A percentile compares a stretch with the other conserved stretches of the same genome.
phyloP scores from a whole-genome alignment of 805 yeast genomes.

The Candida silvicultrix region DNA sequence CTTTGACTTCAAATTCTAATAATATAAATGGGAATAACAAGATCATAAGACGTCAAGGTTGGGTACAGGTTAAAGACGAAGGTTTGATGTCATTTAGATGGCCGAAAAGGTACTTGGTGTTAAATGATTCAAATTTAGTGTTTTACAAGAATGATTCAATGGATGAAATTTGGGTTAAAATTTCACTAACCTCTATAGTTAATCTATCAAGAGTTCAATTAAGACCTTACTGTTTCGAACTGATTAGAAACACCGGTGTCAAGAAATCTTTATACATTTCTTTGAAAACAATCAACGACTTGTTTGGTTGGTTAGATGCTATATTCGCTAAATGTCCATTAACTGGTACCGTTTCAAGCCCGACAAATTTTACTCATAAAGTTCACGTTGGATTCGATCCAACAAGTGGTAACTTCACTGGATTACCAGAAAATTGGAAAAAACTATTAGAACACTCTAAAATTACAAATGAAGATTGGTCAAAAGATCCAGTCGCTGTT shows the following conservation, averaged over 20 bases:
- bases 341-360: slow-evolving; percentile 68
- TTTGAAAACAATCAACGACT: slow-evolving; percentile 71
- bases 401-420: slow-evolving; percentile 80
- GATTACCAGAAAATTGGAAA: slow-evolving; percentile 94
- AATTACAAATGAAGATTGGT: slow-evolving; percentile 86
- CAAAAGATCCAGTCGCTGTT: slow-evolving; percentile 92
- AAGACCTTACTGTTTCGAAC: slow-evolving; percentile 78
- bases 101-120: slow-evolving; percentile 81
- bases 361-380: slow-evolving; percentile 90
- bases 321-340: slow-evolving; percentile 72
- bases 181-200: slow-evolving; percentile 53
- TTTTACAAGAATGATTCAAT: slow-evolving; percentile 62
- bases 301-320: slow-evolving; percentile 87
- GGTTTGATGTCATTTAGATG: slow-evolving; percentile 86
- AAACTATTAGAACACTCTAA: slow-evolving; percentile 77
- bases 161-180: slow-evolving; percentile 41
- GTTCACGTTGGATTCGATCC: slow-evolving; percentile 89
- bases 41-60: slow-evolving; percentile 48
- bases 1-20: slow-evolving; percentile 24
- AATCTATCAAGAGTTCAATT: slow-evolving; percentile 63
- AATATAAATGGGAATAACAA: slow-evolving; percentile 3
- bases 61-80: slow-evolving; percentile 91
- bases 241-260: slow-evolving; percentile 34
- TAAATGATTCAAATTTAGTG: slow-evolving; percentile 68
- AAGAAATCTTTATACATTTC: slow-evolving; percentile 66